Evolutionary conservation across 2,329 filamentous ascomycete genomes (phyloP), one percentile per base, ranked within the genome.

Genomic region (Neofusicoccum sp.): DNA sequence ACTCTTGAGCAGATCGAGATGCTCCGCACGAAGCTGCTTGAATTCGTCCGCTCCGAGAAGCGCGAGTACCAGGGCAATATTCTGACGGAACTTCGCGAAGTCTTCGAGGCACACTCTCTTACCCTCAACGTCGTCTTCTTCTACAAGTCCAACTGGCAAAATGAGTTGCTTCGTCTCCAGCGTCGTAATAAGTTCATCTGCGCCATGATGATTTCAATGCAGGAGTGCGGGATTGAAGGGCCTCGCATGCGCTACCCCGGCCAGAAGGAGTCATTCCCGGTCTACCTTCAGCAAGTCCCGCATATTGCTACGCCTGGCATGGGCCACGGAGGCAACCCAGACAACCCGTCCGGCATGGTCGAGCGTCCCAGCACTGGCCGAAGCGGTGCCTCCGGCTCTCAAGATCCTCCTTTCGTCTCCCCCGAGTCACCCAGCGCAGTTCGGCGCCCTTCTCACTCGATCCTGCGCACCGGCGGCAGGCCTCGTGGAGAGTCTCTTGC

Each of bases 141-240:
- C 82, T 96, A 97, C 84, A 97, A 97, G 77, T 92, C 90, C 64
- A 97, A 94, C 76, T 97, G 91, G 86, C 94, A 98, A 74, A 97
- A 97, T 73, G 94, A 98, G 74, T 83, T 96, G 48, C 83, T 97
- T 29, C 93, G 94, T 79, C 85, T 98, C 2, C 91, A 90, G 69
- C 87, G 94, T 16, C 91, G 95, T 71, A 97, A 97, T 83, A 95
- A 93, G 74, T 97, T 98, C 77, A 93, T 96, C 67, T 93, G 90
- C 67, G 92, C 95, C 66, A 81, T 98, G 71, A 96, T 97, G 89
- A 83, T 90, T 41, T 87, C 91, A 62, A 93, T 97, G 81, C 85
- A 90, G 65, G 87, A 92, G 62, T 83, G 94, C 58, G 92, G 92
- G 64, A 95, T 96, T 74, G 90, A 96, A 81, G 91, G 91, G 61